Conservation (phyloP, 352 stramenopile species). For the Globisporangium viniferum region DNA sequence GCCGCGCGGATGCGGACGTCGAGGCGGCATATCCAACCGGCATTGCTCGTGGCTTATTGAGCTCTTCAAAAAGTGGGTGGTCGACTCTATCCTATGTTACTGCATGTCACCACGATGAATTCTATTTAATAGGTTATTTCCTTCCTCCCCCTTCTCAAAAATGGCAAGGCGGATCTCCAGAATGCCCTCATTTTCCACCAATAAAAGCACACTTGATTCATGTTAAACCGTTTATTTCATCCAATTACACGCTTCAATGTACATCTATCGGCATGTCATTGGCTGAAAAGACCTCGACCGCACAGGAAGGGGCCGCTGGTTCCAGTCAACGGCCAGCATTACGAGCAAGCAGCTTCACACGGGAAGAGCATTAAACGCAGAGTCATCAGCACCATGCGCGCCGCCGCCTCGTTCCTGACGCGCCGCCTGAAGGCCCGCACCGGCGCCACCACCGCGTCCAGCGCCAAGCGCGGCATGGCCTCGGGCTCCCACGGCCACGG, state of each 20-base stretch:
- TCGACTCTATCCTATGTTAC: background rate
- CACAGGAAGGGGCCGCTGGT: background rate
- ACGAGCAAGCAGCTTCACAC: conserved; percentile 2
- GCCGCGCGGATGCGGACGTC: conserved; percentile 10
- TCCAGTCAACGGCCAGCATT: conserved; percentile 13
- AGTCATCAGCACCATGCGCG: conserved; percentile 25
- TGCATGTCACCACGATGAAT: background rate
- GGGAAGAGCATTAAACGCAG: background rate
- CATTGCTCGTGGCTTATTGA: background rate
- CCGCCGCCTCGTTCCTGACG: conserved; percentile 45
- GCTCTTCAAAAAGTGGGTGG: conserved; percentile 3
- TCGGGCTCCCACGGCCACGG: conserved; percentile 35
- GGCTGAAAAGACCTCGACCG: background rate
- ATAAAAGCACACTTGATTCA: background rate
- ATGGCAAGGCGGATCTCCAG: background rate
- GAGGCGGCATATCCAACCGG: conserved; percentile 10
- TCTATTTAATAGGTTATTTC: background rate
- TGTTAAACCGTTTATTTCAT: background rate
- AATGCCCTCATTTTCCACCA: background rate
- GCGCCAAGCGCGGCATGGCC: conserved; percentile 55
- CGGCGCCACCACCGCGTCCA: conserved; percentile 14
- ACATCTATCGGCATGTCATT: background rate
- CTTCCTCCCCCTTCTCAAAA: background rate
- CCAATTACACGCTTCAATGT: background rate
- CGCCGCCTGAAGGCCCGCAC: conserved; percentile 37